Percentiles rank a stretch among this genome's conserved stretches.
These are phyloP conservation scores for Nicotiana noctiflora DNA, from an alignment of 257 asterid species.

Conservation along the genomic window DNA sequence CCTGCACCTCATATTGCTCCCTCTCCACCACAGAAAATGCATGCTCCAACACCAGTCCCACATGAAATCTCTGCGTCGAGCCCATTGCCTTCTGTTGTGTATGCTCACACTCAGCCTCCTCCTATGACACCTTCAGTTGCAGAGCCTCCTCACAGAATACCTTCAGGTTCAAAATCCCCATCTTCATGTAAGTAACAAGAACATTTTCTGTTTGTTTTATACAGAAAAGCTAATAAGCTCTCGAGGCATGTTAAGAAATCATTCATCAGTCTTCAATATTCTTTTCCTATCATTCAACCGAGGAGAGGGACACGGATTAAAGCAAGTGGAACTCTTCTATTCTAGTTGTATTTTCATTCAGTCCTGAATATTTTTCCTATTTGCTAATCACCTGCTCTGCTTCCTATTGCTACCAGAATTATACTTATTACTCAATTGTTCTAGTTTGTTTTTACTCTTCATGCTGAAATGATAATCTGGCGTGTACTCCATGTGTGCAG, in stretches of 20 bases:
- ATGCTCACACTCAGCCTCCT: slow-evolving; percentile 54
- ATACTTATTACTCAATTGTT: neutral
- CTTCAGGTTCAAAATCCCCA: slow-evolving; percentile 46
- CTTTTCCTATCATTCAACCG: neutral
- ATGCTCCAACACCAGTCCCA: slow-evolving; percentile 25
- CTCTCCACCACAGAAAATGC: slow-evolving; percentile 28
- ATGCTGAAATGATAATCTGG: neutral
- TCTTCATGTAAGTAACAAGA: slow-evolving; percentile 61
- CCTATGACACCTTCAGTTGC: slow-evolving; percentile 34
- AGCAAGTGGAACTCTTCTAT: neutral
- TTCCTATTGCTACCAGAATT: neutral
- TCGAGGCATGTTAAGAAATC: neutral
- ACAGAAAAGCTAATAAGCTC: neutral
- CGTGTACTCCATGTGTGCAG: slow-evolving; percentile 43
- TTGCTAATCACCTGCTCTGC: neutral
- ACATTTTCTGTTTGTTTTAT: neutral
- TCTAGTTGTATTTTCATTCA: neutral
- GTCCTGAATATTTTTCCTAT: neutral
- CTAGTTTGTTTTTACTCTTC: neutral
- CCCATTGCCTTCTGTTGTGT: slow-evolving; percentile 45
- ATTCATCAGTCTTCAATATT: neutral
- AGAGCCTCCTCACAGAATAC: slow-evolving; percentile 40
- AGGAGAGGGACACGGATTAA: neutral
- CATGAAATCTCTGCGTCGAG: slow-evolving; percentile 39
- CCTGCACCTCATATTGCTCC: slow-evolving; percentile 50